A percentile compares a stretch with the other conserved stretches of the same genome.
Evolutionary conservation across 345 rosid species (phyloP).

Genomic region (Aethionema arabicum): DNA sequence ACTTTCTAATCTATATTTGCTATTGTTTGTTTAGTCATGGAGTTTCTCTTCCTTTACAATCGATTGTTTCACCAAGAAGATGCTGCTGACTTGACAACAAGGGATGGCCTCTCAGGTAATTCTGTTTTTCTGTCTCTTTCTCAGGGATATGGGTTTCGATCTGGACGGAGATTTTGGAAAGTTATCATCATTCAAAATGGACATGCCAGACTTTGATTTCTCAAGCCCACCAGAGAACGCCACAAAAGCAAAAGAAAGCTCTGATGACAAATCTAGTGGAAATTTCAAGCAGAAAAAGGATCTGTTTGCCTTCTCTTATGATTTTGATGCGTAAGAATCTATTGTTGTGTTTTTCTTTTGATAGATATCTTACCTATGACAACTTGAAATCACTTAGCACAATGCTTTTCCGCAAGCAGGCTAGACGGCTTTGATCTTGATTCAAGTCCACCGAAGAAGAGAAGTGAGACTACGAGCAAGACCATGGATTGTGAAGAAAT

Average conservation of each 20-base stretch:
- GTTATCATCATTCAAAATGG: constrained; percentile 68
- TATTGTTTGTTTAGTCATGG: constrained; percentile 6
- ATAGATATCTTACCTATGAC: neutral
- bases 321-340: constrained; percentile 63
- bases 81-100: constrained; percentile 18
- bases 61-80: constrained; percentile 10
- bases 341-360: neutral
- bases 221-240: constrained; percentile 50
- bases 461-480: constrained; percentile 39
- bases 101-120: constrained; percentile 24
- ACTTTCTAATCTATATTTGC: constrained; percentile 23
- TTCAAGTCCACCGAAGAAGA: constrained; percentile 44
- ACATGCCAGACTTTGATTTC: constrained; percentile 83
- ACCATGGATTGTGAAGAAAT: constrained; percentile 33
- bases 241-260: constrained; percentile 53
- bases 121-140: constrained; percentile 21
- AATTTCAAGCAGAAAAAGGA: constrained; percentile 45
- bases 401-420: constrained; percentile 43
- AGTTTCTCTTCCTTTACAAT: constrained; percentile 4
- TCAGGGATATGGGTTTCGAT: constrained; percentile 83
- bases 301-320: constrained; percentile 63
- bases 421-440: constrained; percentile 55
- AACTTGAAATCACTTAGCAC: constrained; percentile 27
- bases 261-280: constrained; percentile 47
- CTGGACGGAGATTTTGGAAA: constrained; percentile 72